Evolutionary conservation across 345 rosid species (phyloP), one percentile per base, ranked within the genome.

Genomic region (Crucihimalaya himalaica): DNA sequence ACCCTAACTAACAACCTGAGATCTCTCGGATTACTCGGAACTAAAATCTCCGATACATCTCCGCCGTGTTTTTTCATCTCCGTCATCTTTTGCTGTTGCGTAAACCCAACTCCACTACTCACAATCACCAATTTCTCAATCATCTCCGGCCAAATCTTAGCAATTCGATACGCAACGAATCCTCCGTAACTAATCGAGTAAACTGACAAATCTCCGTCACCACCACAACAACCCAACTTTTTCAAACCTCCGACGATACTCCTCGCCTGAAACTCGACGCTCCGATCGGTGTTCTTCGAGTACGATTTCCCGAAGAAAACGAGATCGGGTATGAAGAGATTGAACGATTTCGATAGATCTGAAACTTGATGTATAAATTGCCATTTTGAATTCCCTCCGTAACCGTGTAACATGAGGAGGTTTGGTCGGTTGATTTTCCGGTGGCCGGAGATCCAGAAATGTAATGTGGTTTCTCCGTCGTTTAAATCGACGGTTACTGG

Each of bases 161-260:
- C 96, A 71, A 89, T 84, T 72, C 81, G 73, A 63, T 85, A 88
- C 57, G 88, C 93, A 4, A 89, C 96, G 59, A 73, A 88, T 23
- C 97, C 97, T 0, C 97, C 97, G 43, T 92, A 89, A 45, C 97
- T 92, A 21, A 92, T 81, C 18, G 90, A 80, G 62, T 83, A 87
- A 4, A 83, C 84, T 3, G 83, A 58, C 45, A 74, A 16, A 5
- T 46, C 71, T 4, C 64, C 70, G 28, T 4, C 82, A 32, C 21
- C 46, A 16, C 48, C 43, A 3, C 85, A 81, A 0, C 94, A 83
- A 0, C 94, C 92, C 35, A 89, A 59, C 63, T 53, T 80, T 72
- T 63, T 83, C 86, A 89, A 39, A 39, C 87, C 92, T n/a, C 85
- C 78, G 4, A 63, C 73, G 19, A 88, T 21, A 39, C 92, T 84